These are phyloP conservation scores for Aspergillus sp. DNA, from an alignment of 2,329 filamentous ascomycete genomes.

Conservation along the genomic window DNA sequence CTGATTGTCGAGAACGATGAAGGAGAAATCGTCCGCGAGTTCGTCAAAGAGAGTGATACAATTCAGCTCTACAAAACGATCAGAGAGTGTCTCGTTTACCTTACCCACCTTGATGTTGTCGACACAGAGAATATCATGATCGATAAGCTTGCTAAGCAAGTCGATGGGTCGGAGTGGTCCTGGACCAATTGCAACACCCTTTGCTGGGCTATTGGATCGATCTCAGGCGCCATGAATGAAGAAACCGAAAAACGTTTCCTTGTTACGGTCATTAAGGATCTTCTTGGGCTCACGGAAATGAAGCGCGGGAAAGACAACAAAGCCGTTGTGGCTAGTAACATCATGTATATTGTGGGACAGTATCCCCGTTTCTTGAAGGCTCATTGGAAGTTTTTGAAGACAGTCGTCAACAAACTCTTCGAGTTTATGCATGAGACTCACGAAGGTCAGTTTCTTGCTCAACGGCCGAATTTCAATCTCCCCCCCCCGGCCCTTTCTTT, in stretches of 20 bases:
- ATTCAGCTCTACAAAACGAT: conserved; percentile 99
- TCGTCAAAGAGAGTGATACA: conserved; percentile 98
- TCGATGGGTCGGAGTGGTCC: conserved; percentile 94
- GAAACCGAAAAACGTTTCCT: conserved; percentile 98
- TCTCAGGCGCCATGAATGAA: conserved; percentile 98
- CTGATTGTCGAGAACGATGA: conserved; percentile 99
- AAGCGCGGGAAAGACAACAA: conserved; percentile 99
- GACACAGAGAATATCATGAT: conserved; percentile 99
- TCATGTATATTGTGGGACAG: conserved; percentile 99
- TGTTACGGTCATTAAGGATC: conserved; percentile 96
- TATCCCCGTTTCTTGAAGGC: conserved; percentile 97
- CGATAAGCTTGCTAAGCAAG: conserved; percentile 90
- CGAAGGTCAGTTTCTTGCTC: conserved; percentile 55
- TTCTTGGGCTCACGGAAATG: conserved; percentile 95
- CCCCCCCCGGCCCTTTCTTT: background rate
- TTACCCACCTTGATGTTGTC: conserved; percentile 93
- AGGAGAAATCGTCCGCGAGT: conserved; percentile 96
- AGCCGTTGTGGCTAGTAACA: conserved; percentile 96
- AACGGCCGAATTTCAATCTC: background rate
- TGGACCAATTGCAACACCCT: conserved; percentile 99
- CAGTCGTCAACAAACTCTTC: conserved; percentile 97
- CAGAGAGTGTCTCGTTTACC: conserved; percentile 88
- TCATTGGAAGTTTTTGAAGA: conserved; percentile 99
- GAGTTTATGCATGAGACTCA: conserved; percentile 99
- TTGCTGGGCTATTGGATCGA: conserved; percentile 98